Evolutionary conservation across 2,329 filamentous ascomycete species (phyloP).

Genomic region (Aspergillus sp.): DNA sequence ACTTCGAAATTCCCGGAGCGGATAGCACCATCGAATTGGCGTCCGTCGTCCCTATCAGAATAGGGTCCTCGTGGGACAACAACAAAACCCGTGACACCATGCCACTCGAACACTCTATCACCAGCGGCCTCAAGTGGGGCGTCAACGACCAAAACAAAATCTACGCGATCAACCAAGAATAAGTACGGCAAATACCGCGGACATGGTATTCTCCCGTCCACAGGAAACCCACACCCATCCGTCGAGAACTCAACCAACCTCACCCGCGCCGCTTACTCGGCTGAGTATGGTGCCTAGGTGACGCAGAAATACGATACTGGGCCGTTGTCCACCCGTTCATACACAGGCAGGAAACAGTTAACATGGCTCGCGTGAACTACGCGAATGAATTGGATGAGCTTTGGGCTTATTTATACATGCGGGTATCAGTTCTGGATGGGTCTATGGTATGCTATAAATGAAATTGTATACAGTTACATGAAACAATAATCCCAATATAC

Average conservation of each 20-base stretch:
- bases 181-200: slow-evolving; percentile 15
- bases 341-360: slow-evolving; percentile 10
- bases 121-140: too few relatives aligned
- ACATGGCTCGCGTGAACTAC: slow-evolving; percentile 12
- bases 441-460: background rate
- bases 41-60: too few relatives aligned
- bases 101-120: too few relatives aligned
- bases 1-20: too few relatives aligned
- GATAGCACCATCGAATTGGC: too few relatives aligned
- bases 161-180: slow-evolving; percentile 15
- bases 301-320: slow-evolving; percentile 13
- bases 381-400: background rate
- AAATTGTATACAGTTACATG: background rate
- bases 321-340: slow-evolving; percentile 4
- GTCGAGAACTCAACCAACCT: slow-evolving; percentile 13
- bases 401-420: too few relatives aligned
- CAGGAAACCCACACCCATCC: slow-evolving; percentile 9
- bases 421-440: too few relatives aligned
- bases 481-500: background rate
- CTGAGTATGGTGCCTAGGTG: slow-evolving; percentile 14
- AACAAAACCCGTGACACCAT: too few relatives aligned
- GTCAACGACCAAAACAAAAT: slow-evolving; percentile 13
- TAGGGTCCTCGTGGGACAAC: too few relatives aligned
- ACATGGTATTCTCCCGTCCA: slow-evolving; percentile 10
- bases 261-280: slow-evolving; percentile 12